A percentile compares a stretch with the other conserved stretches of the same genome.
Conservation (phyloP, 2,329 filamentous ascomycete genomes). For the Raffaelea deltoideospora region DNA sequence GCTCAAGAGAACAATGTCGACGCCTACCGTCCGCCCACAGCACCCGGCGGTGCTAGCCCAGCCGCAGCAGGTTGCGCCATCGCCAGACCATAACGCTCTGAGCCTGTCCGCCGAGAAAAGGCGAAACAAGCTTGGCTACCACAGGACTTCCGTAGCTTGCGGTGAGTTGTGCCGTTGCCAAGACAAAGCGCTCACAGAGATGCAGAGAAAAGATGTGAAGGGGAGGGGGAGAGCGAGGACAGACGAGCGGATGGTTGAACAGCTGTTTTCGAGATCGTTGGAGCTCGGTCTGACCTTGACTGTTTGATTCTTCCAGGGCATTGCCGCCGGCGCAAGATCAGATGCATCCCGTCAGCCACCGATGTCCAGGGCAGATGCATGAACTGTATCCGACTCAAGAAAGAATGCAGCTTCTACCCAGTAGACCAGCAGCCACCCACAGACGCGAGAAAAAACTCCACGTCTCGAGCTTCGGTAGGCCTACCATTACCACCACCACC, state of each 20-base stretch:
- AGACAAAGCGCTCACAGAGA: neutral
- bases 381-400: conserved; percentile 88
- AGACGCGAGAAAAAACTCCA: conserved; percentile 27
- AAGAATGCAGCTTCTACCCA: conserved; percentile 83
- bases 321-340: conserved; percentile 83
- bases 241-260: too few species aligned
- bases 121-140: conserved; percentile 88
- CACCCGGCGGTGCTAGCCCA: conserved; percentile 9
- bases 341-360: conserved; percentile 64
- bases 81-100: conserved; percentile 19
- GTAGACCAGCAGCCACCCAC: conserved; percentile 60
- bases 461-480: conserved; percentile 22
- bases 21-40: conserved; percentile 27
- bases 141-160: conserved; percentile 88
- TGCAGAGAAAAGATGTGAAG: neutral
- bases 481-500: neutral
- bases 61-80: conserved; percentile 9
- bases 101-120: conserved; percentile 33
- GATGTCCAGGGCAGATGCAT: conserved; percentile 66
- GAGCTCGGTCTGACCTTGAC: neutral
- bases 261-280: neutral
- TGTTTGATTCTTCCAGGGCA: conserved; percentile 43
- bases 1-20: conserved; percentile 34
- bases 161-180: conserved; percentile 64
- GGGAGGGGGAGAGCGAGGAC: too few species aligned